Percentiles rank a stretch among this genome's conserved stretches.
Evolutionary conservation across 345 rosid species (phyloP).

Genomic region (Gossypium sturtianum): DNA sequence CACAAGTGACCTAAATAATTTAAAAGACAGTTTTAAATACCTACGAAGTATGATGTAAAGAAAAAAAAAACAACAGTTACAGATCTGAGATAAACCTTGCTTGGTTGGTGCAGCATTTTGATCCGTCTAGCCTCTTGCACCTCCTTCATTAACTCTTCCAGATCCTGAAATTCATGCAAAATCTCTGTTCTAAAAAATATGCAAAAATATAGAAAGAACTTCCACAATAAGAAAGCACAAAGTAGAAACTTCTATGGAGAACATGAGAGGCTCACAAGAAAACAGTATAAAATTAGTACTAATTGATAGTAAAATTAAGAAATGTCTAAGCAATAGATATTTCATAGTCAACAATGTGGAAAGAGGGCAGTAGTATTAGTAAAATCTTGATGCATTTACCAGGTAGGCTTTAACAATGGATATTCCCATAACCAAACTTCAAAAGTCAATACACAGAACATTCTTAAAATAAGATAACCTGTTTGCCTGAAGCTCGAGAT

Average conservation of each 20-base stretch:
- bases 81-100: slow-evolving; percentile 56
- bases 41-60: neutral
- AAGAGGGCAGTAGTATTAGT: neutral
- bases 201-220: neutral
- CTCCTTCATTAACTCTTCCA: slow-evolving; percentile 88
- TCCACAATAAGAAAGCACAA: neutral
- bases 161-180: slow-evolving; percentile 49
- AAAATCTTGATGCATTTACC: neutral
- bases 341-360: neutral
- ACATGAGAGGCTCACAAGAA: neutral
- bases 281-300: neutral
- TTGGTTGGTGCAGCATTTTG: slow-evolving; percentile 98
- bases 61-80: slow-evolving; percentile 7
- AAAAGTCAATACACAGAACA: neutral
- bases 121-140: slow-evolving; percentile 99
- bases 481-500: slow-evolving; percentile 84
- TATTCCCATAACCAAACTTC: neutral
- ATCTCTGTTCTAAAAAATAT: neutral
- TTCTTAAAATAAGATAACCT: slow-evolving; percentile 18
- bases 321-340: neutral
- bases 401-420: neutral
- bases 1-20: neutral
- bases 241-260: slow-evolving; percentile 9
- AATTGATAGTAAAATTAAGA: slow-evolving; percentile 1
- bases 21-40: neutral